Evolutionary conservation across 441 rosid species (phyloP).

Genomic region (Adansonia madagascariensis): DNA sequence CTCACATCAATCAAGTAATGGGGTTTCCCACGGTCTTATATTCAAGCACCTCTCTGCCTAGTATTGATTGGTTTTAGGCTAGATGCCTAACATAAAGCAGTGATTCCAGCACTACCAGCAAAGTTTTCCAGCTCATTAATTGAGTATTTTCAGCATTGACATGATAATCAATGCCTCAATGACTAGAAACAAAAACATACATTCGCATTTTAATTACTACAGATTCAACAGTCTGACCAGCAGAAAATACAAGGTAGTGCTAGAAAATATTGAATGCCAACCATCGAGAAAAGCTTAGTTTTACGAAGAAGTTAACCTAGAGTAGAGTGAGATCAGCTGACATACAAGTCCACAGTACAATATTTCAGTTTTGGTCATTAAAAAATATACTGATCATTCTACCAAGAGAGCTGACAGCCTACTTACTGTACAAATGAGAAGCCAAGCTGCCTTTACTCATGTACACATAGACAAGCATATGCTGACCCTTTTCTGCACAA

Average conservation of each 20-base stretch:
- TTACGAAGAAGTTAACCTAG: neutral
- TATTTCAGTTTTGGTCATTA: conserved; percentile 22
- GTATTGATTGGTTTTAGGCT: neutral
- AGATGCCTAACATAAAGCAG: neutral
- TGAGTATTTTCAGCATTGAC: neutral
- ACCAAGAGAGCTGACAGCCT: conserved; percentile 15
- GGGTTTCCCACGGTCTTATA: neutral
- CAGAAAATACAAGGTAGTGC: neutral
- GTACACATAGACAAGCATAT: conserved; percentile 91
- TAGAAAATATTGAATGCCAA: conserved; percentile 18
- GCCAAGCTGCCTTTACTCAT: conserved; percentile 99
- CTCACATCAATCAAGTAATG: neutral
- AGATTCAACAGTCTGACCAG: neutral
- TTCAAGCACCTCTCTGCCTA: neutral
- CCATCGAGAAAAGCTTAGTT: conserved; percentile 17
- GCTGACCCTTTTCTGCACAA: conserved; percentile 93
- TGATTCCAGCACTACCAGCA: neutral
- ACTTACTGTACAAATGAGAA: conserved; percentile 92
- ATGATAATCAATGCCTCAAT: neutral
- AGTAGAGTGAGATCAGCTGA: conserved; percentile 14
- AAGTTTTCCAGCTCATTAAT: neutral
- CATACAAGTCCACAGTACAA: neutral
- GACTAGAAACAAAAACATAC: neutral
- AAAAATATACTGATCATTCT: conserved; percentile 13
- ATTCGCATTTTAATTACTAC: neutral